Evolutionary conservation across 352 stramenopile species (phyloP), one percentile per base, ranked within the genome.

Genomic region (Albugo laibachii): DNA sequence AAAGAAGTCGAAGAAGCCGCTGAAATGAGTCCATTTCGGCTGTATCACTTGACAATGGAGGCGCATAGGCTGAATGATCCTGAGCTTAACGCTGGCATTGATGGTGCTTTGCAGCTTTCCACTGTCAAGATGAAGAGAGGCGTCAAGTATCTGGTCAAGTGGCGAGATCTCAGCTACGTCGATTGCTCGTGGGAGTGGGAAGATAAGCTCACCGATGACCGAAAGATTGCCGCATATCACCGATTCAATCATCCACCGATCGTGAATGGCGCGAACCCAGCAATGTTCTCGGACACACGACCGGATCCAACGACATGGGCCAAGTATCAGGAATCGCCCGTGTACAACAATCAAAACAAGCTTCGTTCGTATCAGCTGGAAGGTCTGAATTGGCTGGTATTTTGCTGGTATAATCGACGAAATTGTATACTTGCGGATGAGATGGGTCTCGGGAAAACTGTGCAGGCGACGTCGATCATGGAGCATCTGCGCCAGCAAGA

Each of bases 301-400:
- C 78, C 78, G 0, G 73, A 92, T n/a, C 65, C 78, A 11, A 66
- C 38, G 12, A 69, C 74, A 5, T 92, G 76, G 76, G 77, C 77
- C n/a, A 92, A 94, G 52, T 93, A 94, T 41, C 69, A 72, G 44
- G 67, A 83, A 50, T 93, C 80, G 18, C 82, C 77, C 8, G 57
- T 65, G 0, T 98, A 95, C 66, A 89, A 94, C 54, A 92, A 96
- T 62, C 93, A 95, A 46, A 96, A 95, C 41, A 79, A 79, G 2
- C 64, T 99, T 20, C 73, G 95, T 16, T 92, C 94, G 20, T 99
- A 99, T 58, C 96, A 99, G 67, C 76, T 97, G 14, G 96, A 99
- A 83, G 96, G 95, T 24, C 76, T 99, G 19, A 94, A 95, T 36
- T 99, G 96, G 96, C 64, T 99, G 42, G 74, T 96, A 10, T 97